Evolutionary conservation across 2,329 filamentous ascomycete genomes (phyloP).

Genomic region (Aspergillus calidoustus): DNA sequence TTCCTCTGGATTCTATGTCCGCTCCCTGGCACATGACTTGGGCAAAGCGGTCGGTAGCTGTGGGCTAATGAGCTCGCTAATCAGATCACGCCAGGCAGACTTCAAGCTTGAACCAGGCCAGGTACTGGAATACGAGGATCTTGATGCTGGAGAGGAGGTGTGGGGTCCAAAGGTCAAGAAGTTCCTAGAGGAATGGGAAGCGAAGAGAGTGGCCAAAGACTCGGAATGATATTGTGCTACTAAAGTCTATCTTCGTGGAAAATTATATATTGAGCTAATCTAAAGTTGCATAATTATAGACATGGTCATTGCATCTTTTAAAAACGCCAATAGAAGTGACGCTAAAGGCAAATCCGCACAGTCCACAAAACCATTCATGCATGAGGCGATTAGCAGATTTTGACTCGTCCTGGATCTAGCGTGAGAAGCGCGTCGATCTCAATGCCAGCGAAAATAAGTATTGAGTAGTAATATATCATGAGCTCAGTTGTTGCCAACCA

Average conservation of each 20-base stretch:
- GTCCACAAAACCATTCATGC: too few relatives aligned
- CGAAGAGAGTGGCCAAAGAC: slow-evolving; percentile 39
- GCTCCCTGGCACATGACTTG: slow-evolving; percentile 89
- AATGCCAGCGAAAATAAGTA: not conserved
- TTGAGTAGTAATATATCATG: not conserved
- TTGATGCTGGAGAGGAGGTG: slow-evolving; percentile 74
- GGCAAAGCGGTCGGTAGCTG: slow-evolving; percentile 80
- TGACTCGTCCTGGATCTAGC: too few relatives aligned
- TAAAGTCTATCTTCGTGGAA: not conserved
- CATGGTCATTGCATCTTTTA: too few relatives aligned
- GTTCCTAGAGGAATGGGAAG: slow-evolving; percentile 60
- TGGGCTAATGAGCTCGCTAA: slow-evolving; percentile 83
- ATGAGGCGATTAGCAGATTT: too few relatives aligned
- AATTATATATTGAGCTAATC: not conserved
- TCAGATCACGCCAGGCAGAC: slow-evolving; percentile 78
- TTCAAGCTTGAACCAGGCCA: slow-evolving; percentile 73
- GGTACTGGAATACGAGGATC: slow-evolving; percentile 77
- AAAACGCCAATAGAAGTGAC: too few relatives aligned
- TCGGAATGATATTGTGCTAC: slow-evolving; percentile 4
- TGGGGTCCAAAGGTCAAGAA: slow-evolving; percentile 77
- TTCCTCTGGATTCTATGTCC: slow-evolving; percentile 94
- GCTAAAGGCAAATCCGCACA: too few relatives aligned
- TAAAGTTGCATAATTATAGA: not conserved
- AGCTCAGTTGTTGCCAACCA: not conserved
- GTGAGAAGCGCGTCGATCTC: too few relatives aligned